Evolutionary conservation across 2,329 filamentous ascomycete genomes (phyloP).

Genomic region (Diaporthe ampelina): DNA sequence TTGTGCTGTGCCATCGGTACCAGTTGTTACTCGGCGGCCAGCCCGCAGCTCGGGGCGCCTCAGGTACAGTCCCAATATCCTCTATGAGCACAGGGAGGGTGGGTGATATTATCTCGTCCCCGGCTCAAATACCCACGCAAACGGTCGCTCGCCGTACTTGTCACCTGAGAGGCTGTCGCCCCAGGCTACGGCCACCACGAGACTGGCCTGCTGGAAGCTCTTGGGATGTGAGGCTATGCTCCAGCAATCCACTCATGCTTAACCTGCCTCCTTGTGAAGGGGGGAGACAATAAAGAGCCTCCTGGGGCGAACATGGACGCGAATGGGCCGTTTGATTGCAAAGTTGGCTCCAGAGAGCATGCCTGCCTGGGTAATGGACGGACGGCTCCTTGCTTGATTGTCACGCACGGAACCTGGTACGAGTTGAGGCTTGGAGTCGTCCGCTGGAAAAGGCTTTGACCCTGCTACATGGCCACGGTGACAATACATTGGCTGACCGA

Average conservation of each 20-base stretch:
- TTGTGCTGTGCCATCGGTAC: conserved; percentile 32
- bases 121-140: background rate
- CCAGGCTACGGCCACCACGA: background rate
- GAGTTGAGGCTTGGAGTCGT: conserved; percentile 26
- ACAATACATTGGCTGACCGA: conserved; percentile 29
- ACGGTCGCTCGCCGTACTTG: conserved; percentile 9
- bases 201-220: background rate
- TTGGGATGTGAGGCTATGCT: background rate
- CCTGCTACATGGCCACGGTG: conserved; percentile 32
- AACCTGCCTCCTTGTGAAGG: background rate
- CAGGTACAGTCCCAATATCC: conserved; percentile 30
- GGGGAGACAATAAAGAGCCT: background rate
- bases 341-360: conserved; percentile 10
- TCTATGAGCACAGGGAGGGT: conserved; percentile 38
- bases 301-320: background rate
- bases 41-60: conserved; percentile 34
- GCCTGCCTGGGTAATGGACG: conserved; percentile 22
- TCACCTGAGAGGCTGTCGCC: background rate
- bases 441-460: conserved; percentile 34
- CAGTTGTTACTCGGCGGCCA: conserved; percentile 36
- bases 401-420: conserved; percentile 39
- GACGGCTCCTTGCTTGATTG: conserved; percentile 42
- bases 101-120: conserved; percentile 7
- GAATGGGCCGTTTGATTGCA: conserved; percentile 33
- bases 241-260: conserved; percentile 13